Evolutionary conservation across 441 rosid species (phyloP).

Genomic region (Croton laevigatus): DNA sequence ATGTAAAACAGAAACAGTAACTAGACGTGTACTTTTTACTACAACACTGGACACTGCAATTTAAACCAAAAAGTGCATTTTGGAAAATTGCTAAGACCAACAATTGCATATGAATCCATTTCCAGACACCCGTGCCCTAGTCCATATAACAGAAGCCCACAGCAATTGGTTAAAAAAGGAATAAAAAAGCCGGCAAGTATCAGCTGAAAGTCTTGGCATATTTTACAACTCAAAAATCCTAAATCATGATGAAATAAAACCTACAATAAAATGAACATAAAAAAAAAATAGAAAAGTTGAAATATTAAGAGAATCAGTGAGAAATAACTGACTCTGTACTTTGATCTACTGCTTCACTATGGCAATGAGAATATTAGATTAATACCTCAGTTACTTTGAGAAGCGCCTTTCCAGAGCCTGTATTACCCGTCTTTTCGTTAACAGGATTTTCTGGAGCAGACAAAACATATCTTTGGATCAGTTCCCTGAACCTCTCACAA

Average conservation of each 20-base stretch:
- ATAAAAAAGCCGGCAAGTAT: conserved; percentile 6
- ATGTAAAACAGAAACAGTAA: background rate
- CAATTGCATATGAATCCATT: no score
- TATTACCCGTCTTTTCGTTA: conserved; percentile 60
- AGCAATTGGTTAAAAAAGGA: background rate
- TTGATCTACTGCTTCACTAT: background rate
- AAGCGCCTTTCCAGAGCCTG: conserved; percentile 88
- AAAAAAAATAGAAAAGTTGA: background rate
- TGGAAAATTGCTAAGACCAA: no score
- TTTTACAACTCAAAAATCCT: background rate
- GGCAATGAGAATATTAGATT: conserved; percentile 11
- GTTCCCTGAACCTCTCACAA: conserved; percentile 93
- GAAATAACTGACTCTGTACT: background rate
- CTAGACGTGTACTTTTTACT: background rate
- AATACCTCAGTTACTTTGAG: conserved; percentile 94
- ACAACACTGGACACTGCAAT: no score
- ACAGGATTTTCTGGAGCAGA: conserved; percentile 60
- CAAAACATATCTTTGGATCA: conserved; percentile 70
- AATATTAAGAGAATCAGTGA: background rate
- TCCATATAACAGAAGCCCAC: background rate
- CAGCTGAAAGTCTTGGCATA: background rate
- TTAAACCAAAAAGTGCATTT: no score
- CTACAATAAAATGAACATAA: background rate
- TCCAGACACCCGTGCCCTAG: no score
- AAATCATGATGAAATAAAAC: background rate